Evolutionary conservation across 2,329 filamentous ascomycete genomes (phyloP).

Genomic region (Scytalidium lignicola): DNA sequence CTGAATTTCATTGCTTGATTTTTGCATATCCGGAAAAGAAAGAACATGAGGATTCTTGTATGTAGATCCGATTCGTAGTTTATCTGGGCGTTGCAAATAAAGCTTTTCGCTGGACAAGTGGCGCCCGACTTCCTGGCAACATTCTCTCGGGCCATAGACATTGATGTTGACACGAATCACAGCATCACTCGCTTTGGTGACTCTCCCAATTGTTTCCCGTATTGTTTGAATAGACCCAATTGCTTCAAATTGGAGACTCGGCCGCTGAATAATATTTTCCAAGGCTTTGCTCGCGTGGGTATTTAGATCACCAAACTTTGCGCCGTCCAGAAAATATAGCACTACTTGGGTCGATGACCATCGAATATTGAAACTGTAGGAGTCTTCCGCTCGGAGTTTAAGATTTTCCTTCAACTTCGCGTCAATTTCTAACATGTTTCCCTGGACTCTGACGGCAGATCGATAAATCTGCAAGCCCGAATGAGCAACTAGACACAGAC

Average conservation of each 20-base stretch:
- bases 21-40: constrained; percentile 2
- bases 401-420: too few relatives aligned
- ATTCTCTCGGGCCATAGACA: constrained; percentile 3
- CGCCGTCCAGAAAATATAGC: too few relatives aligned
- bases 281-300: too few relatives aligned
- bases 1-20: constrained; percentile 4
- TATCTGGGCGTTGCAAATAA: constrained; percentile 8
- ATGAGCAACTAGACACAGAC: too few relatives aligned
- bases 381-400: too few relatives aligned
- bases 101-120: constrained; percentile 2
- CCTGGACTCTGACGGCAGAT: constrained; percentile 3
- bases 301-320: too few relatives aligned
- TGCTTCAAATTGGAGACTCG: constrained; percentile 4
- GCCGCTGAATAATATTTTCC: constrained; percentile 1
- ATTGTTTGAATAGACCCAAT: constrained; percentile 1
- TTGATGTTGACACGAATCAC: constrained; percentile 8
- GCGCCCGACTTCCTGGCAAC: neutral
- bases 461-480: constrained; percentile 3
- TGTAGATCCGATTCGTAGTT: neutral
- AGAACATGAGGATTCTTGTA: constrained; percentile 9
- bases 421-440: constrained; percentile 7
- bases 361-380: too few relatives aligned
- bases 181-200: constrained; percentile 5
- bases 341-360: too few relatives aligned
- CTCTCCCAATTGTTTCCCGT: constrained; percentile 6